These are phyloP conservation scores for Pyrus bretschneideri DNA, from an alignment of 306 rosid species.

Conservation along the genomic window DNA sequence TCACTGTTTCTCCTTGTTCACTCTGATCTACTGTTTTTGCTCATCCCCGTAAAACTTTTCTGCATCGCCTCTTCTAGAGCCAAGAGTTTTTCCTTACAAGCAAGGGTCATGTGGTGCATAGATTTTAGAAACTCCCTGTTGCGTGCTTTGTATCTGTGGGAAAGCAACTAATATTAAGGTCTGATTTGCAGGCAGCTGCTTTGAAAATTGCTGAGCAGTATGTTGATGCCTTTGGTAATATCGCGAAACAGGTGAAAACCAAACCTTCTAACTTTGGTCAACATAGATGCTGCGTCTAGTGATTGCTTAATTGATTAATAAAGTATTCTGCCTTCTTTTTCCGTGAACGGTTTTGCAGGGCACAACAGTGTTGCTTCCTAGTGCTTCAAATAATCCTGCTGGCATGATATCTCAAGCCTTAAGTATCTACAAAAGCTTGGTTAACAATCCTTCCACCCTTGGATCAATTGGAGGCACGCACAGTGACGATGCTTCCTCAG, in stretches of 20 bases:
- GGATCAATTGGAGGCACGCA: slow-evolving; percentile 23
- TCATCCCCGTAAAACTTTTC: neutral
- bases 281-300: neutral
- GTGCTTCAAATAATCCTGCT: slow-evolving; percentile 69
- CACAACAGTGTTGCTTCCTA: slow-evolving; percentile 93
- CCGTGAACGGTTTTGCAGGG: slow-evolving; percentile 38
- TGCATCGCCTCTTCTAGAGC: neutral
- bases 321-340: neutral
- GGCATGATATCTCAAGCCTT: slow-evolving; percentile 95
- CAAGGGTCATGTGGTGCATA: neutral
- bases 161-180: slow-evolving; percentile 19
- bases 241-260: slow-evolving; percentile 81
- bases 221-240: slow-evolving; percentile 72
- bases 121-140: neutral
- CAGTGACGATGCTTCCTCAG: slow-evolving; percentile 22
- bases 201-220: slow-evolving; percentile 91
- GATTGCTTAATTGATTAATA: neutral
- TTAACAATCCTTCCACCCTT: slow-evolving; percentile 43
- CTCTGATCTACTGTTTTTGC: neutral
- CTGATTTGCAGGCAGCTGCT: slow-evolving; percentile 78
- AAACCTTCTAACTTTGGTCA: neutral
- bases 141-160: neutral
- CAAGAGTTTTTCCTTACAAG: neutral
- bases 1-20: neutral
- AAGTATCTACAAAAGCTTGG: slow-evolving; percentile 70